These are phyloP conservation scores for Pseudozyma hubeiensis DNA, from an alignment of 1,284 basidiomycete species.

Conservation along the genomic window DNA sequence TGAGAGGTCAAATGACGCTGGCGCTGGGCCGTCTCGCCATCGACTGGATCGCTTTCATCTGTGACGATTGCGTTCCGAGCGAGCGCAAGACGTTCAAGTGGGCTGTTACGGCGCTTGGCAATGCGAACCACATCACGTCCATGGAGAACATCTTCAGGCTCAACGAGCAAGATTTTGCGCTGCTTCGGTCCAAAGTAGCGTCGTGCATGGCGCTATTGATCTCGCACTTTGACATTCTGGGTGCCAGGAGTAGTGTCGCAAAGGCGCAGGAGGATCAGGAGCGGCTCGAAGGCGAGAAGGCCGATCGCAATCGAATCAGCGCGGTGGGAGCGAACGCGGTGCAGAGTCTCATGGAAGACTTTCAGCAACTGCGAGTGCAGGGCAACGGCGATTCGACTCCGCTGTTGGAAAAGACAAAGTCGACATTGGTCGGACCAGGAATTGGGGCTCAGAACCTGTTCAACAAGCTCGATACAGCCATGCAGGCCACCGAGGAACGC, in stretches of 20 bases:
- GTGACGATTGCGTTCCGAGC: constrained; percentile 95
- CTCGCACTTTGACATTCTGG: constrained; percentile 91
- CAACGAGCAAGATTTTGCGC: constrained; percentile 80
- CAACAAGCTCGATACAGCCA: constrained; percentile 55
- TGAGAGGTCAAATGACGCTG: constrained; percentile 62
- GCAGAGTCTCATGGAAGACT: constrained; percentile 39
- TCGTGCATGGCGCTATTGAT: constrained; percentile 96
- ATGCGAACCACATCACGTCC: constrained; percentile 88
- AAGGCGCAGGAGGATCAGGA: constrained; percentile 65
- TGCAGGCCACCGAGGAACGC: constrained; percentile 61
- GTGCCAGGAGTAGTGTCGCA: constrained; percentile 63
- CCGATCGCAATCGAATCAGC: constrained; percentile 49
- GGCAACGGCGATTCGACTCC: constrained; percentile 71
- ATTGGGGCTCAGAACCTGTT: constrained; percentile 45
- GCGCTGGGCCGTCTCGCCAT: constrained; percentile 62
- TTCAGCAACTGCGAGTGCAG: constrained; percentile 30
- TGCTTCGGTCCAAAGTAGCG: constrained; percentile 90
- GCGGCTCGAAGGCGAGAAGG: constrained; percentile 57
- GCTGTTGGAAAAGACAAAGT: constrained; percentile 74
- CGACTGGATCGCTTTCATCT: constrained; percentile 95
- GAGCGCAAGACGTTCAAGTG: constrained; percentile 98
- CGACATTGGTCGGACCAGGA: constrained; percentile 30
- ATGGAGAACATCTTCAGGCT: constrained; percentile 87
- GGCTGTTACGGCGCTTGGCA: constrained; percentile 96
- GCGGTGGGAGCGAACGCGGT: constrained; percentile 38